A percentile compares a stretch with the other conserved stretches of the same genome.
Evolutionary conservation across 2,329 filamentous ascomycete genomes (phyloP).

Genomic region (Cladosporium sphaerospermum): DNA sequence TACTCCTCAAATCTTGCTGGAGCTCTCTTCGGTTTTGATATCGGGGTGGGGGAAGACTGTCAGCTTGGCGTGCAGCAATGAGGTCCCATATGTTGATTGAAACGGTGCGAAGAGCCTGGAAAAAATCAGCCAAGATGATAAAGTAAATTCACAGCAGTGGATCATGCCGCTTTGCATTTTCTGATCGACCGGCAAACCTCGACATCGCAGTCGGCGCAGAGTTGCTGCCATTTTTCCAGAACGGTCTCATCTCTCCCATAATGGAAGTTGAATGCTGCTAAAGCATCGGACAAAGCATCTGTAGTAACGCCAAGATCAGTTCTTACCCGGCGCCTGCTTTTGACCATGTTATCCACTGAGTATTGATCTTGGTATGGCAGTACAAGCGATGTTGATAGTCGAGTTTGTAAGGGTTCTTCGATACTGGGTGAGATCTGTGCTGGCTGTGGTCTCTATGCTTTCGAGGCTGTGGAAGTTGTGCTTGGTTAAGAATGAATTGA

Average conservation of each 20-base stretch:
- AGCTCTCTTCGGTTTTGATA: slow-evolving; percentile 1
- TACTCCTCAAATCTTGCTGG: not conserved
- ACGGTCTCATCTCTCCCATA: slow-evolving; percentile 26
- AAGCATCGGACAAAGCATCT: not conserved
- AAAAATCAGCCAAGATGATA: not conserved
- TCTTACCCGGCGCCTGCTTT: not conserved
- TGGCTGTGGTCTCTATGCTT: not conserved
- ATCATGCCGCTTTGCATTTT: slow-evolving; percentile 2
- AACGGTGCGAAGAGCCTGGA: not conserved
- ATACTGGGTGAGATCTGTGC: not conserved
- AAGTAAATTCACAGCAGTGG: not conserved
- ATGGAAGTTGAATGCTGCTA: not conserved
- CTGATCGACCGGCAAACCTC: not conserved
- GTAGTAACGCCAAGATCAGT: not conserved
- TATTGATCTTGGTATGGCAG: not conserved
- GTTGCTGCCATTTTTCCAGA: slow-evolving; percentile 3
- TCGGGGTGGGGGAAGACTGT: not conserved
- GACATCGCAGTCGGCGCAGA: slow-evolving; percentile 1
- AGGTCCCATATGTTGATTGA: slow-evolving; percentile 2
- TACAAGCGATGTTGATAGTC: not conserved
- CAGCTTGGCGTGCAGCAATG: not conserved
- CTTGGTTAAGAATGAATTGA: not conserved
- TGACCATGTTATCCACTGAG: not conserved
- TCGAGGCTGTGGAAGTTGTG: not conserved
- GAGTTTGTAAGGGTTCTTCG: not conserved